A percentile compares a stretch with the other conserved stretches of the same genome.
These are phyloP conservation scores for Ottelia alismoides DNA, from an alignment of 106 monocot genomes.

Conservation along the genomic window DNA sequence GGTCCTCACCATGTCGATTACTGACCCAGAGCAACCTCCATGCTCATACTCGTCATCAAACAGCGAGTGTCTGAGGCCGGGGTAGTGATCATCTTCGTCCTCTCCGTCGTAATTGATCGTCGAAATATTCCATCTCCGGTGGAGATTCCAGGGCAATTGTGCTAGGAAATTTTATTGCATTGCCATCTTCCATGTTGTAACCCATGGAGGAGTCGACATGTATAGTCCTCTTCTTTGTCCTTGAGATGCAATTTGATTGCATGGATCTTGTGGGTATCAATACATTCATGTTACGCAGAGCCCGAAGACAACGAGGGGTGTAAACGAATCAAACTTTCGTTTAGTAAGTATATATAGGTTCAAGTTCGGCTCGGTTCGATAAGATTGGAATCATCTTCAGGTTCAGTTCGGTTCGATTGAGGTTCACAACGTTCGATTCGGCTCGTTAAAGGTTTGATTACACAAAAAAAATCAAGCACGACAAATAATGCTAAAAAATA, in stretches of 20 bases:
- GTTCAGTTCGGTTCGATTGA: no score
- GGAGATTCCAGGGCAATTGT: neutral
- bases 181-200: neutral
- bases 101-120: neutral
- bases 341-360: no score
- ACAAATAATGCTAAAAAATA: no score
- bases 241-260: conserved; percentile 20
- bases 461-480: no score
- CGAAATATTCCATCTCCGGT: no score
- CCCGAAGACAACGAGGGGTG: conserved; percentile 30
- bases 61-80: conserved; percentile 1
- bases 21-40: neutral
- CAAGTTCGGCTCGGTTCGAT: no score
- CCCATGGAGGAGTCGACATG: no score
- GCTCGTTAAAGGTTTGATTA: no score
- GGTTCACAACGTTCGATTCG: no score
- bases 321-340: no score
- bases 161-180: conserved; percentile 14
- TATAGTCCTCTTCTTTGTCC: neutral
- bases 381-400: no score
- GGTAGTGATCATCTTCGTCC: neutral
- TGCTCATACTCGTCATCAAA: conserved; percentile 7
- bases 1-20: conserved; percentile 8
- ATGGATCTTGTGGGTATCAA: conserved; percentile 35
- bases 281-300: conserved; percentile 34